Evolutionary conservation across 352 stramenopile species (phyloP).

Genomic region (Phytopythium kandeliae): DNA sequence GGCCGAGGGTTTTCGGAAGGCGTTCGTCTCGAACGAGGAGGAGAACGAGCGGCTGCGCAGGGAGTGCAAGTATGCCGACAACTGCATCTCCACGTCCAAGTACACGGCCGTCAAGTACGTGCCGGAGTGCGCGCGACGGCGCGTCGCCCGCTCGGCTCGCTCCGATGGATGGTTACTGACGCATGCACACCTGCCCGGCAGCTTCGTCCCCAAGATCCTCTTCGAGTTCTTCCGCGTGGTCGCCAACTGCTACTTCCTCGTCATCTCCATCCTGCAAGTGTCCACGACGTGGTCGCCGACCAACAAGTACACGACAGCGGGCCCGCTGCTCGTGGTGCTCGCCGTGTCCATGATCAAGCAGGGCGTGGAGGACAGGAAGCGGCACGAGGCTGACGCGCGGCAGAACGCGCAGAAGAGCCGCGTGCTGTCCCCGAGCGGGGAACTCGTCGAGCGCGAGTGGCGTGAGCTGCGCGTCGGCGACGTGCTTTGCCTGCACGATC

Average conservation of each 20-base stretch:
- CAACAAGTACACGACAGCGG: constrained; percentile 74
- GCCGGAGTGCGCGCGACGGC: no score
- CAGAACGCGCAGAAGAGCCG: constrained; percentile 58
- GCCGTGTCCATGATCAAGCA: constrained; percentile 80
- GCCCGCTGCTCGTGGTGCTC: constrained; percentile 65
- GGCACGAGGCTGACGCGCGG: constrained; percentile 56
- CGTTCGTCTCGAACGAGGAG: constrained; percentile 52
- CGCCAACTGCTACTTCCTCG: constrained; percentile 94
- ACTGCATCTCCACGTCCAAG: constrained; percentile 87
- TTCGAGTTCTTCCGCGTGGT: constrained; percentile 93
- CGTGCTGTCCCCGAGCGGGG: constrained; percentile 28
- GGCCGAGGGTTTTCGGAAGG: constrained; percentile 34
- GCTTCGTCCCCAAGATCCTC: constrained; percentile 92
- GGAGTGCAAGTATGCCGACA: constrained; percentile 43
- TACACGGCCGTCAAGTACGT: constrained; percentile 84
- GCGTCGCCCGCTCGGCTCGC: no score
- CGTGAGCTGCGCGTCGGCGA: constrained; percentile 71
- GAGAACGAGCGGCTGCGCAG: constrained; percentile 53
- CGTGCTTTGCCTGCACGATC: constrained; percentile 42
- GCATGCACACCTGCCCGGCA: constrained; percentile 11
- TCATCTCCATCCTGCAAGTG: constrained; percentile 91
- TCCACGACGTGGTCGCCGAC: constrained; percentile 62
- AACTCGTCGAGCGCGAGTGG: constrained; percentile 59
- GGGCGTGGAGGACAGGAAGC: constrained; percentile 71
- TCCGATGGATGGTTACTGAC: no score